These are phyloP conservation scores for Starmerella sp. DNA, from an alignment of 805 yeast genomes.

Conservation along the genomic window DNA sequence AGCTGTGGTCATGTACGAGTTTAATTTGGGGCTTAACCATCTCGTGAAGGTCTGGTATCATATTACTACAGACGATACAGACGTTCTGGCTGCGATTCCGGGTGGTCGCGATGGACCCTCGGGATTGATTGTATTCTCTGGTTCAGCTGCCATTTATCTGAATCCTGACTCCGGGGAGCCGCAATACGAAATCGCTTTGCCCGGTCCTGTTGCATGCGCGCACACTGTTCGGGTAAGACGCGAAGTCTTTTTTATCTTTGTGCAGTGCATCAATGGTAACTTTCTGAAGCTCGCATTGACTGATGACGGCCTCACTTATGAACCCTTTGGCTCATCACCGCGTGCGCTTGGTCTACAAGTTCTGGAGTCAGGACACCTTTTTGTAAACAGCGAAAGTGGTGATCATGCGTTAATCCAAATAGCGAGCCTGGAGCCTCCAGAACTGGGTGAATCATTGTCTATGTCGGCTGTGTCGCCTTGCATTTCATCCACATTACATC, in stretches of 20 bases:
- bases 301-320: conserved; percentile 21
- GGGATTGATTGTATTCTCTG: conserved; percentile 57
- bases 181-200: not conserved
- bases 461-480: conserved; percentile 6
- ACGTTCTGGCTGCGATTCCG: conserved; percentile 55
- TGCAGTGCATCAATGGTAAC: conserved; percentile 68
- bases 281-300: conserved; percentile 50
- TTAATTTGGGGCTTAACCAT: conserved; percentile 78
- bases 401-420: conserved; percentile 68
- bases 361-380: conserved; percentile 64
- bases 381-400: conserved; percentile 51
- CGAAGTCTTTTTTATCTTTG: conserved; percentile 48
- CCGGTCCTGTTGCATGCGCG: conserved; percentile 38
- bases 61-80: conserved; percentile 34
- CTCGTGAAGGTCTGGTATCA: conserved; percentile 44
- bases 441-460: not conserved
- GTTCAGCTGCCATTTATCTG: conserved; percentile 40
- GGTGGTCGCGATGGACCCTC: conserved; percentile 59
- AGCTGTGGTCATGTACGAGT: conserved; percentile 55
- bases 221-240: conserved; percentile 30
- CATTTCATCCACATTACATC: not conserved
- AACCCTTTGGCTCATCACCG: conserved; percentile 24
- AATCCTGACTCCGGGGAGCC: conserved; percentile 9
- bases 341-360: conserved; percentile 37
- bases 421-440: conserved; percentile 42